These are phyloP conservation scores for Trametes coccinea DNA, from an alignment of 768 basidiomycete genomes.

Conservation along the genomic window DNA sequence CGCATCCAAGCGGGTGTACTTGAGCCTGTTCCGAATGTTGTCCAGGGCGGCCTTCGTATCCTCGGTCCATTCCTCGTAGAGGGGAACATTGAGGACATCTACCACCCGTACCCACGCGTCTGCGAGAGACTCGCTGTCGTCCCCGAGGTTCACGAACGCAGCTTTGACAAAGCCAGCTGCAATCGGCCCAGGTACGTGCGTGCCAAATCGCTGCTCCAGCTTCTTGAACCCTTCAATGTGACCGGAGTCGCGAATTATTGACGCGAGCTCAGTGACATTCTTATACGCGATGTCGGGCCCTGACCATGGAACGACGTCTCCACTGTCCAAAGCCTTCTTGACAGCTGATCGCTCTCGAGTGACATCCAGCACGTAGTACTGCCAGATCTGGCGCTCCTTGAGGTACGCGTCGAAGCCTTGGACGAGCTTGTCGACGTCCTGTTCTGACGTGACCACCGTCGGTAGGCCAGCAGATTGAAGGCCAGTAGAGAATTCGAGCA, in stretches of 20 bases:
- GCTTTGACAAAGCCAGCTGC: slow-evolving; percentile 79
- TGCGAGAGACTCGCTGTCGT: slow-evolving; percentile 53
- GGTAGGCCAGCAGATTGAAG: slow-evolving; percentile 72
- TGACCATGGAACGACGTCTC: slow-evolving; percentile 55
- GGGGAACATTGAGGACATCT: slow-evolving; percentile 84
- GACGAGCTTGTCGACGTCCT: slow-evolving; percentile 71
- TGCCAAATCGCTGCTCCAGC: slow-evolving; percentile 67
- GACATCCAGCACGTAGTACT: slow-evolving; percentile 90
- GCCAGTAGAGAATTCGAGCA: slow-evolving; percentile 75
- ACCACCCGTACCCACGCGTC: slow-evolving; percentile 77
- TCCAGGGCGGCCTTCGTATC: slow-evolving; percentile 77
- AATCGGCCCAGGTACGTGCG: slow-evolving; percentile 56
- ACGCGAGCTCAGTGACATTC: slow-evolving; percentile 63
- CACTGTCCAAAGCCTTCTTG: slow-evolving; percentile 50
- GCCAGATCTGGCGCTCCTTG: slow-evolving; percentile 77
- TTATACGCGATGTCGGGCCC: slow-evolving; percentile 62
- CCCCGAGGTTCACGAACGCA: slow-evolving; percentile 51
- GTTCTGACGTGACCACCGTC: slow-evolving; percentile 57
- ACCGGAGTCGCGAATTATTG: slow-evolving; percentile 53
- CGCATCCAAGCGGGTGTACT: slow-evolving; percentile 77
- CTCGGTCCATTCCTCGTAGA: slow-evolving; percentile 85
- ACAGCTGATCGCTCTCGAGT: slow-evolving; percentile 61
- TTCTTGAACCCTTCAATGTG: slow-evolving; percentile 60
- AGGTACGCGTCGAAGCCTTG: slow-evolving; percentile 60
- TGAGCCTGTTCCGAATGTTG: slow-evolving; percentile 72